phyloP scores from a whole-genome alignment of 345 rosid genomes.

The Acer negundo region DNA sequence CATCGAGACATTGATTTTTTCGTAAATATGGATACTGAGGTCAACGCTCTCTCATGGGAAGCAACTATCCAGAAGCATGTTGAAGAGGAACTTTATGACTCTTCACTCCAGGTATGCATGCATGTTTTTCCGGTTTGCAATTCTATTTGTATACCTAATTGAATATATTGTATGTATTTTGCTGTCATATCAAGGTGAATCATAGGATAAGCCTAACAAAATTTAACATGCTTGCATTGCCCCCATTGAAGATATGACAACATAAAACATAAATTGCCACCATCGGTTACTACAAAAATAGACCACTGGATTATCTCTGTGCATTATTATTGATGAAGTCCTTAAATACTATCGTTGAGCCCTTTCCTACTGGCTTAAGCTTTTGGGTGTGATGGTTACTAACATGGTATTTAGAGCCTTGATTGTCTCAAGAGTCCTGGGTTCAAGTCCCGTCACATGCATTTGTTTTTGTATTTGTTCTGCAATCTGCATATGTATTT shows the following conservation, averaged over 20 bases:
- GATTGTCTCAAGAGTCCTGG: too few relatives aligned
- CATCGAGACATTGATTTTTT: conserved; percentile 70
- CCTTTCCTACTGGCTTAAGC: too few relatives aligned
- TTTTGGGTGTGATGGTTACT: too few relatives aligned
- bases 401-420: too few relatives aligned
- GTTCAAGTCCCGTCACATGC: too few relatives aligned
- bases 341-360: too few relatives aligned
- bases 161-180: conserved; percentile 10
- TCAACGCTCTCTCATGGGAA: conserved; percentile 91
- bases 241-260: background rate
- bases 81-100: conserved; percentile 82
- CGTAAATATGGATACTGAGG: conserved; percentile 58
- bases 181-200: background rate
- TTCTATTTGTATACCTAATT: background rate
- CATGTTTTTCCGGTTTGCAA: conserved; percentile 17
- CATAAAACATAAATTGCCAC: background rate
- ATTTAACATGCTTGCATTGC: conserved; percentile 3
- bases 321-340: background rate
- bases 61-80: conserved; percentile 84
- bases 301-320: background rate
- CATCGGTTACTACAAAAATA: background rate
- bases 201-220: background rate
- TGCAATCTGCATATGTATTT: too few relatives aligned
- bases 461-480: too few relatives aligned
- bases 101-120: conserved; percentile 62